A percentile compares a stretch with the other conserved stretches of the same genome.
Evolutionary conservation across 1,139 yeast species (phyloP).

Genomic region (Zygosaccharomyces sapae): DNA sequence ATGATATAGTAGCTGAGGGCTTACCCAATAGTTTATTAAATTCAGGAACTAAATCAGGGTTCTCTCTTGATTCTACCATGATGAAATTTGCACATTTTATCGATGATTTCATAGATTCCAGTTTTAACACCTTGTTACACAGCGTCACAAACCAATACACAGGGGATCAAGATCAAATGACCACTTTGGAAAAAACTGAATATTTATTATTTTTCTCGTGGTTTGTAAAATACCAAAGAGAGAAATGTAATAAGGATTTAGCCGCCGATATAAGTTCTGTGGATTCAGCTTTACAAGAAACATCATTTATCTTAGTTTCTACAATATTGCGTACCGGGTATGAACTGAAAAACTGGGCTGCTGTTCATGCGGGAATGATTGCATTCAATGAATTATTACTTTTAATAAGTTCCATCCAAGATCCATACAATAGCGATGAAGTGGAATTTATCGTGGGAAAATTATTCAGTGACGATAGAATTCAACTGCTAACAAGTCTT

Average conservation of each 20-base stretch:
- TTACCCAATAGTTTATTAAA: constrained; percentile 33
- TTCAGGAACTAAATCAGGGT: constrained; percentile 33
- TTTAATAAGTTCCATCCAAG: constrained; percentile 50
- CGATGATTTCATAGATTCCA: constrained; percentile 62
- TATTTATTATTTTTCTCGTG: constrained; percentile 66
- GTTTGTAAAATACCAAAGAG: constrained; percentile 52
- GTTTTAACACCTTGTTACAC: constrained; percentile 64
- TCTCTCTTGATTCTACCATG: constrained; percentile 38
- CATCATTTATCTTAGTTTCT: constrained; percentile 57
- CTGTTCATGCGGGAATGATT: constrained; percentile 67
- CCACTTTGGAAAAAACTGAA: constrained; percentile 40
- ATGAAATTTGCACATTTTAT: constrained; percentile 45
- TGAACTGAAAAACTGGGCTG: constrained; percentile 48
- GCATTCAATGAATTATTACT: constrained; percentile 63
- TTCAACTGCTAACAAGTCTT: constrained; percentile 54
- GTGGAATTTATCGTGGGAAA: constrained; percentile 49
- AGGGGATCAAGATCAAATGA: constrained; percentile 42
- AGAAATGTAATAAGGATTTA: constrained; percentile 24
- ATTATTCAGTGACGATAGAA: constrained; percentile 61
- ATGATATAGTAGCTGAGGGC: constrained; percentile 42
- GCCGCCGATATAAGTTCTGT: constrained; percentile 39
- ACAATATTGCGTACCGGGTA: constrained; percentile 52
- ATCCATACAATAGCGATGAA: constrained; percentile 39
- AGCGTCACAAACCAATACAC: constrained; percentile 48
- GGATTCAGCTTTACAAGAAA: constrained; percentile 63